These are phyloP conservation scores for Sphagnurus paluster DNA, from an alignment of 1,284 basidiomycete species.

Conservation along the genomic window DNA sequence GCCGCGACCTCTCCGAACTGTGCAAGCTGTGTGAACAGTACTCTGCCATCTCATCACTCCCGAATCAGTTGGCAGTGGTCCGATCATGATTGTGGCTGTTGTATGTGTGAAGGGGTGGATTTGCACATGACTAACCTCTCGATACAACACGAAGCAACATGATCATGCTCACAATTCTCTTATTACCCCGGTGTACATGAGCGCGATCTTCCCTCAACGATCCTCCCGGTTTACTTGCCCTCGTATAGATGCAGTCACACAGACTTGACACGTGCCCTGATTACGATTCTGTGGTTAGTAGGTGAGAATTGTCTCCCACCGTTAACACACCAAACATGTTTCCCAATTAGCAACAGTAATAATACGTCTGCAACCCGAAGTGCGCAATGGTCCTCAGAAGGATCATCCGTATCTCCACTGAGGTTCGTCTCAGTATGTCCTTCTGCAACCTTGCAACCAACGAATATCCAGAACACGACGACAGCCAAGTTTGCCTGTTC, in stretches of 20 bases:
- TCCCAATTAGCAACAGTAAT: conserved; percentile 17
- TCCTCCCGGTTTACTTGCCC: conserved; percentile 12
- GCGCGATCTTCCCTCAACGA: conserved; percentile 10
- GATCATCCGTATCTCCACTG: conserved; percentile 21
- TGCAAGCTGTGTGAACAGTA: no score
- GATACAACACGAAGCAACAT: conserved; percentile 9
- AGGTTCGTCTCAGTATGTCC: conserved; percentile 31
- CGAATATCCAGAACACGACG: conserved; percentile 10
- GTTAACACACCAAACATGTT: neutral
- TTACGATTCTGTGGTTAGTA: conserved; percentile 39
- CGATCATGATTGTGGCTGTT: no score
- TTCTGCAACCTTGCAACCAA: conserved; percentile 1
- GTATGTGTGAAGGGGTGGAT: neutral
- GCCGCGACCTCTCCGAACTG: no score
- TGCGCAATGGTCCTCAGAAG: conserved; percentile 28
- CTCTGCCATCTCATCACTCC: conserved; percentile 4
- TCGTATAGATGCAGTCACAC: conserved; percentile 4
- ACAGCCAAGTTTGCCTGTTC: conserved; percentile 13
- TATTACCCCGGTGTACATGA: conserved; percentile 7
- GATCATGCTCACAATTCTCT: neutral
- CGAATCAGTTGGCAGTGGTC: no score
- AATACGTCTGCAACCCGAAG: conserved; percentile 29
- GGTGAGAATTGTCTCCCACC: conserved; percentile 32
- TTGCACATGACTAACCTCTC: conserved; percentile 12
- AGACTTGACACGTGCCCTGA: conserved; percentile 41